phyloP scores from a whole-genome alignment of 2,329 filamentous ascomycete species.

The Aspergillus carbonarius region DNA sequence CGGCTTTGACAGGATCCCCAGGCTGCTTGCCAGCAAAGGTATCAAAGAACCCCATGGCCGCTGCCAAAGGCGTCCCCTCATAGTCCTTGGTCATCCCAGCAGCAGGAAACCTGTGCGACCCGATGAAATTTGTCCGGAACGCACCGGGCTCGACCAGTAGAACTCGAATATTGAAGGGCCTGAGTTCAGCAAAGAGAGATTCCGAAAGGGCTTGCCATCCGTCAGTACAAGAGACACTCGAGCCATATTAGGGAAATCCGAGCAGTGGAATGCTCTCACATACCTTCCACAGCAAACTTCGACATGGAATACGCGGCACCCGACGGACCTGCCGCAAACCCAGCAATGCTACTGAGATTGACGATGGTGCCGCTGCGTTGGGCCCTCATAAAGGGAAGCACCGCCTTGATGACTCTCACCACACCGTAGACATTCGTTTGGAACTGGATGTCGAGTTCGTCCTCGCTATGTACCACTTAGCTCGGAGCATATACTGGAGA shows the following conservation, averaged over 20 bases:
- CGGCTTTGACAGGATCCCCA: conserved; percentile 1
- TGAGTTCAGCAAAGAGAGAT: neutral
- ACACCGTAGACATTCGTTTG: conserved; percentile 1
- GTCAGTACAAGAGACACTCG: neutral
- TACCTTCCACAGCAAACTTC: neutral
- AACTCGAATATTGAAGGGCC: neutral
- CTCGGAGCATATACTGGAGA: neutral
- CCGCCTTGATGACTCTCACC: neutral
- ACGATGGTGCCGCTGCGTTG: neutral
- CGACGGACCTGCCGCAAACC: neutral
- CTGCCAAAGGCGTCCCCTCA: neutral
- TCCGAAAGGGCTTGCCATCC: neutral
- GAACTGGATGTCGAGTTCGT: neutral
- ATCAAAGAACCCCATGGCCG: neutral
- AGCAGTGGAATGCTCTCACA: neutral
- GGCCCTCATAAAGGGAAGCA: neutral
- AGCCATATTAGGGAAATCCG: neutral
- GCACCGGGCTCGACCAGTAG: neutral
- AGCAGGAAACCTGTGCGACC: neutral
- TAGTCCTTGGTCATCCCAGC: neutral
- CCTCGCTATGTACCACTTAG: neutral
- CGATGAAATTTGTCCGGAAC: neutral
- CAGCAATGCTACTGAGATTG: neutral
- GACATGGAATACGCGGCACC: neutral
- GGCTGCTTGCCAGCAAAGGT: neutral